Base-by-base conservation (phyloP, 139 green algal genomes). In the Chlamydomonas eustigma region DNA sequence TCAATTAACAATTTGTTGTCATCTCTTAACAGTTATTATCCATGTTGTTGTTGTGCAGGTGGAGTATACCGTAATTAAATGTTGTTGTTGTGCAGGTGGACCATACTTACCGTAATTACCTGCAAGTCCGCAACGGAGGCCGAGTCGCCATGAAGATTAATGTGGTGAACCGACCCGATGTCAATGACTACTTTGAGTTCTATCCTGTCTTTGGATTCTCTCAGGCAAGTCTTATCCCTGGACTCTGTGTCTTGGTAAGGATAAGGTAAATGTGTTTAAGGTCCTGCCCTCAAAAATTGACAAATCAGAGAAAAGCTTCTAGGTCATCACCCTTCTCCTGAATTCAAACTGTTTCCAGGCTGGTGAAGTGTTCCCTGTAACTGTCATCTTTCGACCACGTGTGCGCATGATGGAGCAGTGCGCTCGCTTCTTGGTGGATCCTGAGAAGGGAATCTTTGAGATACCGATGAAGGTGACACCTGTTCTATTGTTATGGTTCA, bases 111-210 rank as follows among this genome's bases (percentile, higher is more conserved):
- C 32, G 65, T 12, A 31, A 72, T 31, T 66, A 67, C 71, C 18
- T 73, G 34, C 66, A 83, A 73, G 80, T 92, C 34, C 74, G 74
- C n/a, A 92, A 92, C 70, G 80, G 77, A 32, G 82, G 85, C 70
- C 85, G 82, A 36, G 78, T 75, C n/a, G 84, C 84, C 31, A 89
- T 92, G 84, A 92, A 92, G 84, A 79, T 81, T 0, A 32, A 51
- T 64, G 81, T 86, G 33, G 73, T 79, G 71, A 77, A 76, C 18
- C 74, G 80, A 1, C 76, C 81, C 3, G 84, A 88, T 74, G 64
- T 92, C 32, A 65, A 73, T 18, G 72, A 79, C 64, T 88, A 83
- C 76, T 71, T 92, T 39, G 73, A 84, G 34, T 87, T 89, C 70
- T 51, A 38, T 0, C 84, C 86, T 3, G 82, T 81, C 34, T 87